These are phyloP conservation scores for Trichoderma aggressivum DNA, from an alignment of 2,329 filamentous ascomycete genomes.

Conservation along the genomic window DNA sequence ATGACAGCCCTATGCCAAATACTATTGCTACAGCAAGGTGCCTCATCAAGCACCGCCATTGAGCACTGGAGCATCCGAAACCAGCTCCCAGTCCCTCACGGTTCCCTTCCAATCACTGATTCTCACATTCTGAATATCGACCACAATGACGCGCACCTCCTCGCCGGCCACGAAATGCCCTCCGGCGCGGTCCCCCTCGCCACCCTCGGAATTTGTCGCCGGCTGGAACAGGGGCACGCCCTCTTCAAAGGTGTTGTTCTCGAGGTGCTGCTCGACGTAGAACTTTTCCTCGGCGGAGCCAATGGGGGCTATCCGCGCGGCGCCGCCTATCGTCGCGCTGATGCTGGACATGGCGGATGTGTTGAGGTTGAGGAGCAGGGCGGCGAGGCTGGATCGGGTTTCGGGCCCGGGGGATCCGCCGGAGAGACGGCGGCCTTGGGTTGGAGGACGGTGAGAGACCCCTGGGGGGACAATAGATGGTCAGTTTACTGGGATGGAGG, in stretches of 20 bases:
- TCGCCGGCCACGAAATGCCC: constrained; percentile 74
- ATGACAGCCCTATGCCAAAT: not conserved
- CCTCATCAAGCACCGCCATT: constrained; percentile 39
- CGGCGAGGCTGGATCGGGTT: constrained; percentile 71
- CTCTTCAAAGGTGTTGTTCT: constrained; percentile 84
- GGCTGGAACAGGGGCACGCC: constrained; percentile 33
- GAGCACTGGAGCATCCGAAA: constrained; percentile 34
- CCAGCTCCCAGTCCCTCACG: constrained; percentile 71
- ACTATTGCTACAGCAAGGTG: not conserved
- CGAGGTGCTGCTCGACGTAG: constrained; percentile 78
- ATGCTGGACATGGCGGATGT: constrained; percentile 83
- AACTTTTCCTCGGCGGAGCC: constrained; percentile 81
- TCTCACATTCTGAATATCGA: constrained; percentile 77
- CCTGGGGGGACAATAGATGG: constrained; percentile 39
- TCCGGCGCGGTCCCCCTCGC: constrained; percentile 48
- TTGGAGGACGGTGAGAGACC: constrained; percentile 88
- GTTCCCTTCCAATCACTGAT: constrained; percentile 96
- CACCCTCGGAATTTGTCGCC: constrained; percentile 33
- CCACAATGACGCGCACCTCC: constrained; percentile 82
- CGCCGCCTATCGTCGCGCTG: constrained; percentile 90
- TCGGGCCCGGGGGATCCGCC: constrained; percentile 63
- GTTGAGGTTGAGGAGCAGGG: constrained; percentile 86
- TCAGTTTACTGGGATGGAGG: not conserved
- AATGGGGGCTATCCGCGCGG: constrained; percentile 66
- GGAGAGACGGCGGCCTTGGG: constrained; percentile 56